Evolutionary conservation across 2,329 filamentous ascomycete genomes (phyloP), one percentile per base, ranked within the genome.

Genomic region (Botrytis deweyae): DNA sequence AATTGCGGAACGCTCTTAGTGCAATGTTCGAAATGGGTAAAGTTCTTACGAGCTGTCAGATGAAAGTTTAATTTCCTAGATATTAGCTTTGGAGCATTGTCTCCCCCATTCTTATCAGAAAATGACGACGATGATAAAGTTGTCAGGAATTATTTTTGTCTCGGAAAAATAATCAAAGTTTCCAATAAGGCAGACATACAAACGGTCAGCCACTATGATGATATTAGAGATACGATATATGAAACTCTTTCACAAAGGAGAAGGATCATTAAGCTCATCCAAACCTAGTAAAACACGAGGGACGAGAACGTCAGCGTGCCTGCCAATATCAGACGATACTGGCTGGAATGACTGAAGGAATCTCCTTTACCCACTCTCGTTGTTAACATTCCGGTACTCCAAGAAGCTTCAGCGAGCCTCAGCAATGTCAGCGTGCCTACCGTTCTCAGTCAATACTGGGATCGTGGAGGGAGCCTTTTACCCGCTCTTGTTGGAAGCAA

Each of bases 151-250:
- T 29, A 20, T 40, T 55, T 55, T 22, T 68, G 46, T 68, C 46
- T 58, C 49, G 46, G 65, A 40, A 68, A 29, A 22, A 14, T 29
- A 40, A 40, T 16, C 20, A 22, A 22, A 8, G 9, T 55, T 22
- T 58, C n/a, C 20, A 67, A 58, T 40, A 44, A 67, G 71, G 63
- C 64, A 73, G 71, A 73, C 64, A 73, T 55, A 73, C 42, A 61
- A 4, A 52, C 29, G n/a, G 42, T 25, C 42, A 40, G 55, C 29
- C 42, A 40, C 61, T 36, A 61, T 40, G 52, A 61, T 40, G 64
- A 61, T 22, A 49, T 42, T 42, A 49, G 25, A 52, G 42, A 40
- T 40, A 49, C 46, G 42, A 69, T 33, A 62, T 25, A n/a, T 69
- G 44, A 58, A 72, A 64, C 44, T 55, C 18, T 36, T 46, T 20